Base-by-base conservation (phyloP, 768 basidiomycete genomes). In the Neoboletus brunneissimus region DNA sequence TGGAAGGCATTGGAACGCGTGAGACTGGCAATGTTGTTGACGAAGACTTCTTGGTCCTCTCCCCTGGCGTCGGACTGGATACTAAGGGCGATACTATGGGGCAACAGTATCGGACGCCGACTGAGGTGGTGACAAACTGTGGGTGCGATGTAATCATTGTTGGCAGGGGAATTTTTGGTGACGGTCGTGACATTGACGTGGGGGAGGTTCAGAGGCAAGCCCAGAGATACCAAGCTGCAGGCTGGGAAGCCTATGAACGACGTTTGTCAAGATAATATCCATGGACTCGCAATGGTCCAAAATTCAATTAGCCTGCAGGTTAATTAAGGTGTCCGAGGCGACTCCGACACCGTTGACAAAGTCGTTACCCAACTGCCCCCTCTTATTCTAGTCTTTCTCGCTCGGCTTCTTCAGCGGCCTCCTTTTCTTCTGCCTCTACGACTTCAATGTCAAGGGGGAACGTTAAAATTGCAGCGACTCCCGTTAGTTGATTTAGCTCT, bases 131-230 rank as follows among this genome's bases (percentile, higher is more conserved):
- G 29, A 67, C 82, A 18, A 84, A 88, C 44, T 82, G 81, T 44
- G 95, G 94, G 29, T 91, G 91, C 70, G 97, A 99, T 74, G 82
- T 98, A 22, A 98, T 98, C 68, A 98, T 99, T 56, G 97, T 99
- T 45, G 97, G 97, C 29, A 79, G 97, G 57, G 97, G 97, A 0
- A 87, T 99, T 38, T 95, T 97, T 71, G 93, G 91, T 20, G 77
- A 80, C 44, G 76, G 77, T 15, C 75, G 74, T 32, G 73, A 75
- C 23, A 65, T 78, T 18, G 69, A 78, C 42, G 62, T 70, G 8
- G 60, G 60, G 8, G 78, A 80, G 51, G 76, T 79, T 31, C 70
- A 72, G 56, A 75, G 70, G 20, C 88, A 92, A 67, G 93, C 94
- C n/a, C 83, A 89, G 67, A 79, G 86, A 67, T 99, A 98, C 70